Conservation (phyloP, 2,329 filamentous ascomycete genomes). For the Hypoxylon sp. region DNA sequence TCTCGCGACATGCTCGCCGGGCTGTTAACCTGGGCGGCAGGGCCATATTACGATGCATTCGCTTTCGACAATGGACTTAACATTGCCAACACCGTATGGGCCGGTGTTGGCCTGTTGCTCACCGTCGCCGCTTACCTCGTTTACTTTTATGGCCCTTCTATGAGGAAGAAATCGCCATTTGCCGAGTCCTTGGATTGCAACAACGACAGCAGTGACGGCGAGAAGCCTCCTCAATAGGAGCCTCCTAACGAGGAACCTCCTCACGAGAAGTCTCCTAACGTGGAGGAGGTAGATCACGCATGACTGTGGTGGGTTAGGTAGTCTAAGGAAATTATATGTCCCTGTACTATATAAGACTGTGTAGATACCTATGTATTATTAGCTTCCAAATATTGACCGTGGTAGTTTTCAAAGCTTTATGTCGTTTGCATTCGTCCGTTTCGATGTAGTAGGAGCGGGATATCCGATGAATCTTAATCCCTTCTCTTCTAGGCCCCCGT, state of each 20-base stretch:
- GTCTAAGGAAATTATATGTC: neutral
- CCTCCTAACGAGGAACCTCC: no score
- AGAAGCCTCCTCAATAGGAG: neutral
- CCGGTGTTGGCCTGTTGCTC: conserved; percentile 57
- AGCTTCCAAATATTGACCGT: no score
- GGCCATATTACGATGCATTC: conserved; percentile 60
- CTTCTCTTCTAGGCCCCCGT: no score
- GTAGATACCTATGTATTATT: no score
- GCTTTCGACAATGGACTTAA: conserved; percentile 54
- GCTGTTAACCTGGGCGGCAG: conserved; percentile 66
- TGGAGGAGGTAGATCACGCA: no score
- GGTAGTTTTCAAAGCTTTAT: no score
- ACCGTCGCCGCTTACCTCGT: conserved; percentile 63
- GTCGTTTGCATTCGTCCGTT: no score
- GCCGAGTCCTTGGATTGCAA: conserved; percentile 53
- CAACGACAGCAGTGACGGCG: neutral
- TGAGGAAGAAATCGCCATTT: conserved; percentile 60
- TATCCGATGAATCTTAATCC: no score
- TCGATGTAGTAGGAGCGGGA: no score
- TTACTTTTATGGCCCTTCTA: conserved; percentile 62
- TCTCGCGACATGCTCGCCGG: conserved; percentile 71
- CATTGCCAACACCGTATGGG: conserved; percentile 62
- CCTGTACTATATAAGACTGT: neutral
- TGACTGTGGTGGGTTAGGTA: neutral
- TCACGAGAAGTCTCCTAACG: no score